Conservation (phyloP, 306 rosid genomes). For the Nissolia schottii region DNA sequence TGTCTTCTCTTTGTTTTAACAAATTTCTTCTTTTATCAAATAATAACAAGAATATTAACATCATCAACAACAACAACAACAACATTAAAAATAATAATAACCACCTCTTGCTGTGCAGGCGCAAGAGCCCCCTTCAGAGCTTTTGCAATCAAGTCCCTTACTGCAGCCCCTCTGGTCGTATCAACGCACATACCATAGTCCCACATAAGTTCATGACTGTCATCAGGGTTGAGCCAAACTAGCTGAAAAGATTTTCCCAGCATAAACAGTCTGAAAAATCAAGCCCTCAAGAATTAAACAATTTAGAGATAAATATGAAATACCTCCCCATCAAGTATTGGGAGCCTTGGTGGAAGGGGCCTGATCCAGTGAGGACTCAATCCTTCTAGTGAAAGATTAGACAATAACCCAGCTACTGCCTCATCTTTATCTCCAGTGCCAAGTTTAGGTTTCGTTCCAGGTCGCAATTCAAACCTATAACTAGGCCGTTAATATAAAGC, state of each 20-base stretch:
- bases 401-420: conserved; percentile 62
- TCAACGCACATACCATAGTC: conserved; percentile 94
- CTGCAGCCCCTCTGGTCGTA: conserved; percentile 94
- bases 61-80: no score
- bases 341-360: conserved; percentile 94
- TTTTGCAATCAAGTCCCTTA: conserved; percentile 79
- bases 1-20: not conserved
- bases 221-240: conserved; percentile 95
- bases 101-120: conserved; percentile 90
- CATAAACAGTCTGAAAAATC: conserved; percentile 29
- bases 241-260: conserved; percentile 56
- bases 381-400: conserved; percentile 69
- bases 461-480: conserved; percentile 72
- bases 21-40: not conserved
- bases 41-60: no score
- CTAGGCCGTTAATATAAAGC: conserved; percentile 23
- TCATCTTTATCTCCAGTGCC: conserved; percentile 92
- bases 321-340: conserved; percentile 85
- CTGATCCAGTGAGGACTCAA: conserved; percentile 85
- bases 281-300: conserved; percentile 22
- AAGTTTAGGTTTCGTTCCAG: conserved; percentile 66
- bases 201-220: conserved; percentile 88
- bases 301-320: conserved; percentile 9
- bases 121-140: conserved; percentile 94
- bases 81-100: not conserved